A percentile compares a stretch with the other conserved stretches of the same genome.
phyloP scores from a whole-genome alignment of 2,329 filamentous ascomycete genomes.

The Colletotrichum tofieldiae region DNA sequence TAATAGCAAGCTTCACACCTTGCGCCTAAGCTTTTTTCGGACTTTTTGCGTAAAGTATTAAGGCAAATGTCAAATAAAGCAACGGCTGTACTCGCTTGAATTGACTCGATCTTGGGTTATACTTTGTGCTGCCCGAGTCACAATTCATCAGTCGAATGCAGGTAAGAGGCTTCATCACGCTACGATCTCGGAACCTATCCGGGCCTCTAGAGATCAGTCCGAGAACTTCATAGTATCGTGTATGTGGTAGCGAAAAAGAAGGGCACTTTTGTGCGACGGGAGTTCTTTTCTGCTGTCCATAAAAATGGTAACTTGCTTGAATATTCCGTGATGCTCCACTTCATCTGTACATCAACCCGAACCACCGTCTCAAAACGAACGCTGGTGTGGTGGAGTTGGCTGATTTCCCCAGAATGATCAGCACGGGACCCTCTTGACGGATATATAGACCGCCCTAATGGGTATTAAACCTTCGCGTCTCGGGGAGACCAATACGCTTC shows the following conservation, averaged over 20 bases:
- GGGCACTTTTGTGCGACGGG: not conserved
- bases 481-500: not conserved
- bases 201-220: not conserved
- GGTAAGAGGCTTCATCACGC: no score
- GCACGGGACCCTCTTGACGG: not conserved
- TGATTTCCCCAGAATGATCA: constrained; percentile 14
- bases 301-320: not conserved
- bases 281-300: no score
- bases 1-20: constrained; percentile 9
- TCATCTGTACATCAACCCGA: not conserved
- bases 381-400: not conserved
- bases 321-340: no score
- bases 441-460: not conserved
- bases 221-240: not conserved
- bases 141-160: no score
- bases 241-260: not conserved
- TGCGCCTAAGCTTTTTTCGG: not conserved
- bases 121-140: not conserved
- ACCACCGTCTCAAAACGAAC: not conserved
- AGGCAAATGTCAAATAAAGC: not conserved
- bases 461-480: no score
- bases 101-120: not conserved
- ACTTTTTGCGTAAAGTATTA: not conserved
- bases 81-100: not conserved
- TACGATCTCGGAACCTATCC: not conserved